phyloP scores from a whole-genome alignment of 129 eudicot genomes.

The Artemisia argyi region DNA sequence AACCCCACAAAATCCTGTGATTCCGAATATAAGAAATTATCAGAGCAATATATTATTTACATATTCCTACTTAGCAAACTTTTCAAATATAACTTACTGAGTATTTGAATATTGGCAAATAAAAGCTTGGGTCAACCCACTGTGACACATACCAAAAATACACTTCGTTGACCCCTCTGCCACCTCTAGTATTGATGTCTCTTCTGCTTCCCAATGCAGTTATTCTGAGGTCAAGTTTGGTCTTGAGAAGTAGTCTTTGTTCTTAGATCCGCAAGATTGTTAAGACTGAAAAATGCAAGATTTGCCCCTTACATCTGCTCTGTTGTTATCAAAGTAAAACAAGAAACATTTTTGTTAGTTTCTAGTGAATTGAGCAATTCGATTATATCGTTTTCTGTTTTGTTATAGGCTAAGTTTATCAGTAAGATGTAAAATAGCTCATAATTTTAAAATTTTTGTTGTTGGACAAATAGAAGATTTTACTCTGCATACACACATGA shows the following conservation, averaged over 20 bases:
- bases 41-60: too few species aligned
- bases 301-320: background rate
- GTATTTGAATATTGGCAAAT: too few species aligned
- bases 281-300: background rate
- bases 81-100: too few species aligned
- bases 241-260: background rate
- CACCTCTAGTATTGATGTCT: background rate
- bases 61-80: too few species aligned
- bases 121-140: too few species aligned
- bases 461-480: too few species aligned
- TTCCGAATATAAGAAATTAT: too few species aligned
- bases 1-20: too few species aligned
- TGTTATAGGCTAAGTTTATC: background rate
- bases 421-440: background rate
- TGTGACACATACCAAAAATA: too few species aligned
- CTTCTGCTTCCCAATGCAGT: background rate
- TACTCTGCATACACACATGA: too few species aligned
- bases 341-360: background rate
- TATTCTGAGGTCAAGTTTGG: slow-evolving; percentile 1
- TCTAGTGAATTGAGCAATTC: background rate
- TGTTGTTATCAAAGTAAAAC: background rate
- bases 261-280: background rate
- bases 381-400: background rate
- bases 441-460: background rate
- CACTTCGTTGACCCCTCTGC: too few species aligned